Conservation (phyloP, 345 rosid genomes). For the Salix koriyanagi region DNA sequence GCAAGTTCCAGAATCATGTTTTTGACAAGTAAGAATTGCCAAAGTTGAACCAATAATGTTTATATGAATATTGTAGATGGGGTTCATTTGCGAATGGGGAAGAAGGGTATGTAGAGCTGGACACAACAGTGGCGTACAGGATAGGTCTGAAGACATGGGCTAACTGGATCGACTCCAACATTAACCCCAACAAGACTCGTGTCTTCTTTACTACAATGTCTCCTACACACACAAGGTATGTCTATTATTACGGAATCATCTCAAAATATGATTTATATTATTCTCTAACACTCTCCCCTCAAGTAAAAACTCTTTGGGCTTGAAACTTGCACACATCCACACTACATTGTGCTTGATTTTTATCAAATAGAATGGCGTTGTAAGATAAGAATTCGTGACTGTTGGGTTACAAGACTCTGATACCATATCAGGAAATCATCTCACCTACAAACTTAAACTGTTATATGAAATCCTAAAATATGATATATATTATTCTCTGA, state of each 20-base stretch:
- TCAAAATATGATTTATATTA: too few species aligned
- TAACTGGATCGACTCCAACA: conserved; percentile 37
- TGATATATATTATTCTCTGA: too few species aligned
- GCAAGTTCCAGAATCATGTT: not conserved
- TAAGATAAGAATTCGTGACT: too few species aligned
- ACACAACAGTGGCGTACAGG: conserved; percentile 35
- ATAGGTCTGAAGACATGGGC: conserved; percentile 44
- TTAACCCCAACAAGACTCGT: conserved; percentile 36
- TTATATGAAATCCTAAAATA: too few species aligned
- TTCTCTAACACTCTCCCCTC: too few species aligned
- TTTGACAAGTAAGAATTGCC: not conserved
- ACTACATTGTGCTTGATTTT: too few species aligned
- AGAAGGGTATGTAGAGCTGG: conserved; percentile 33
- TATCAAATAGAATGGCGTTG: too few species aligned
- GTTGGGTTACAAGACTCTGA: too few species aligned
- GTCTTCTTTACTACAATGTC: conserved; percentile 48
- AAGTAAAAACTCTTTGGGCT: too few species aligned
- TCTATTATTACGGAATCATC: not conserved
- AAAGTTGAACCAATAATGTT: not conserved
- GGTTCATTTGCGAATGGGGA: conserved; percentile 35
- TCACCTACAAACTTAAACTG: too few species aligned
- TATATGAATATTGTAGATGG: conserved; percentile 29
- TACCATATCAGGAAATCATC: too few species aligned
- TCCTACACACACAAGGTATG: conserved; percentile 33
- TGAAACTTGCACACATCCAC: too few species aligned